Base-by-base conservation (phyloP, 2,329 filamentous ascomycete genomes). In the Phialophora tarda region DNA sequence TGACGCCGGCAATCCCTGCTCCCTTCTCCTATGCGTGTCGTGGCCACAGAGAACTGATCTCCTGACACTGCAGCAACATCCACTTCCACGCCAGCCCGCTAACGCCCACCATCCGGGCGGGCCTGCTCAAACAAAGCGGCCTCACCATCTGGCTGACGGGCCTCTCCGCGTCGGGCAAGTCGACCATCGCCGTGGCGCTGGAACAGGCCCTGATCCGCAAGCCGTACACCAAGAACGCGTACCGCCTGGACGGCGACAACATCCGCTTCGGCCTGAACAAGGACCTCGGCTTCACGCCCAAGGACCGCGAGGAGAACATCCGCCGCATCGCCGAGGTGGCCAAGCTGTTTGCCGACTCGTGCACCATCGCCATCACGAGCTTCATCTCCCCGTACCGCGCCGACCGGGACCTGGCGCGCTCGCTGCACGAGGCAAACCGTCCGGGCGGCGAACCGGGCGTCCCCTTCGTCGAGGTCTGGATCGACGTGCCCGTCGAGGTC, bases 131-230 rank as follows among this genome's bases (percentile, higher is more conserved):
- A 79, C 95, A 99, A 81, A 87, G 88, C 73, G 95, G 95, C 77
- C 90, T 96, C 78, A 99, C 95, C 65, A 89, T 99, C 82, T 99
- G 95, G 95, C 91, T 99, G 77, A 99, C 95, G 0, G 95, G 95
- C 62, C 91, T 99, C 71, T 96, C 92, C 44, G 95, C 94, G 59
- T 97, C 92, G 0, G 95, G 95, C 77, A 99, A 99, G 82, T 97
- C 94, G 60, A 99, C 95, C 65, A 92, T 99, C 69, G 95, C 95
- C 63, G 96, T 92, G 2, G 95, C 95, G 17, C 91, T 99, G 48
- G 95, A 99, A 84, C 94, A 97, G 83, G 93, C 97, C 80, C 89
- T 99, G 38, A 88, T 99, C 63, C 93, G 96, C 79, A 85, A 92
- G 11, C 72, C 72, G 2, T 71, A 71, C 67, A 90, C 89, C 51